These are phyloP conservation scores for Jamesozyma gamospora DNA, from an alignment of 805 yeast species.

Conservation along the genomic window DNA sequence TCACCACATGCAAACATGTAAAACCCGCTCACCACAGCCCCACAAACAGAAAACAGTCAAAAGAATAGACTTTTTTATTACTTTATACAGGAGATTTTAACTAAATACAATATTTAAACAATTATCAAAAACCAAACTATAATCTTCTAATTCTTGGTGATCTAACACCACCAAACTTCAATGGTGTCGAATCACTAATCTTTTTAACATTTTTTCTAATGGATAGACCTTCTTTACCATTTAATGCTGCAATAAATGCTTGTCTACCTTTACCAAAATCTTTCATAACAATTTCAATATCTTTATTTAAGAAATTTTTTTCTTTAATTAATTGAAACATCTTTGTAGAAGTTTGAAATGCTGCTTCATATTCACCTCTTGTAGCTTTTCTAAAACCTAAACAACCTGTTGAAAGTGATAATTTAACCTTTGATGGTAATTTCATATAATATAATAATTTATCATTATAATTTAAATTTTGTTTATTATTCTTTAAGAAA, in stretches of 20 bases:
- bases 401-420: constrained; percentile 69
- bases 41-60: neutral
- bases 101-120: neutral
- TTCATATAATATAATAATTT: constrained; percentile 68
- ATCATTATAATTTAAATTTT: constrained; percentile 46
- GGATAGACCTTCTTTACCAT: constrained; percentile 76
- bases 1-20: too few relatives aligned
- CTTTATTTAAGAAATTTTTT: constrained; percentile 43
- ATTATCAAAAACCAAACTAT: constrained; percentile 13
- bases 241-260: constrained; percentile 74
- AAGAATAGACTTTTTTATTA: too few relatives aligned
- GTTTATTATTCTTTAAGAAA: constrained; percentile 45
- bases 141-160: constrained; percentile 75
- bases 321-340: constrained; percentile 66
- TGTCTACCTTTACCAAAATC: constrained; percentile 86
- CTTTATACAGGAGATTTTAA: neutral
- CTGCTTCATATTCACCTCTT: constrained; percentile 89
- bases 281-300: constrained; percentile 66
- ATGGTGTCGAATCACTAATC: constrained; percentile 66
- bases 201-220: constrained; percentile 60
- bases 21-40: too few relatives aligned
- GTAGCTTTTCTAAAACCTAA: constrained; percentile 84
- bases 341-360: constrained; percentile 69
- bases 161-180: constrained; percentile 89
- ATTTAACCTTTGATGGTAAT: constrained; percentile 64